These are phyloP conservation scores for Tuber brumale DNA, from an alignment of 495 filamentous ascomycete genomes.

Conservation along the genomic window DNA sequence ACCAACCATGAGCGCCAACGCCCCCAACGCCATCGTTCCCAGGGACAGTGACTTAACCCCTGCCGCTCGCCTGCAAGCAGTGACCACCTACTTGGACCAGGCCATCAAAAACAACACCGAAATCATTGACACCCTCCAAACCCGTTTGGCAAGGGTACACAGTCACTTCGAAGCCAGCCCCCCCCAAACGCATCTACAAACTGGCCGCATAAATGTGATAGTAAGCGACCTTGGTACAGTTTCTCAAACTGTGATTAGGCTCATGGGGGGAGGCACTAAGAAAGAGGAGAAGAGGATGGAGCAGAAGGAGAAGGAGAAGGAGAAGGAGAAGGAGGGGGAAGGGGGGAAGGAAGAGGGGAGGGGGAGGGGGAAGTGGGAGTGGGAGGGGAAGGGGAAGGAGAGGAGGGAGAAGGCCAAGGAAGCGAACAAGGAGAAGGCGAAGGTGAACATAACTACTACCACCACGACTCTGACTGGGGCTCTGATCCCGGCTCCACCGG, in stretches of 20 bases:
- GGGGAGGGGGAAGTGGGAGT: too few relatives aligned
- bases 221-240: neutral
- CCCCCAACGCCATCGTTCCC: neutral
- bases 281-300: too few relatives aligned
- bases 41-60: neutral
- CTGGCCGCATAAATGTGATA: neutral
- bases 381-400: too few relatives aligned
- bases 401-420: too few relatives aligned
- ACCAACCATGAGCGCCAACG: neutral
- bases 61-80: neutral
- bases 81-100: neutral
- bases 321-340: too few relatives aligned
- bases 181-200: too few relatives aligned
- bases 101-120: neutral
- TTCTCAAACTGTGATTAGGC: neutral
- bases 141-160: neutral
- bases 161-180: neutral
- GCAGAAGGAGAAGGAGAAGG: too few relatives aligned
- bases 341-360: too few relatives aligned
- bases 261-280: neutral
- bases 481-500: neutral
- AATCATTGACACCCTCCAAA: neutral
- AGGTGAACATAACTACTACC: neutral
- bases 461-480: neutral
- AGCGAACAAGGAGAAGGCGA: too few relatives aligned